phyloP scores from a whole-genome alignment of 768 basidiomycete genomes.

The Rossbeevera mucosa region DNA sequence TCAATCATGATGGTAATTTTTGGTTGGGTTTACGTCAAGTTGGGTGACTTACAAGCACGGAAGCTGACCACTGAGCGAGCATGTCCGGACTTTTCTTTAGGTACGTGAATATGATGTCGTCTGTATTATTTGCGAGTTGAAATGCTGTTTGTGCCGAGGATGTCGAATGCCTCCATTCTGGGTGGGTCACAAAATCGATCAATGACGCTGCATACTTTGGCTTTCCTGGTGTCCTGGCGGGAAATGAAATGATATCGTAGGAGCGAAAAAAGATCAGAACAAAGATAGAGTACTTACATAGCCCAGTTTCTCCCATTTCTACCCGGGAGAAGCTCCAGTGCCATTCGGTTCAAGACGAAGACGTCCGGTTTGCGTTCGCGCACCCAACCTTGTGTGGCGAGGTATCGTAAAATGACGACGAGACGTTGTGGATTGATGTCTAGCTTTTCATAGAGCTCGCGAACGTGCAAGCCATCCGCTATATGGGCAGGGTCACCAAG shows the following conservation, averaged over 20 bases:
- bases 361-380: no score
- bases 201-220: no score
- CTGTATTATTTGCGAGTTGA: not conserved
- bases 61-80: not conserved
- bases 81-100: not conserved
- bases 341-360: no score
- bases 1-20: not conserved
- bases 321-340: no score
- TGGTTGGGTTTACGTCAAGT: not conserved
- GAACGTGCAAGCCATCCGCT: not conserved
- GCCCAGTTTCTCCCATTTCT: no score
- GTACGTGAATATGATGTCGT: not conserved
- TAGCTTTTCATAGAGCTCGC: not conserved
- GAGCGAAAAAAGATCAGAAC: no score
- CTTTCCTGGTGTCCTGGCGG: no score
- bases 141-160: not conserved
- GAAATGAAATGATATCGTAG: no score
- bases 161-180: no score
- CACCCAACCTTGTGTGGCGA: not conserved
- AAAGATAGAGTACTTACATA: no score
- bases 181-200: no score
- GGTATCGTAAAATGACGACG: not conserved
- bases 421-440: not conserved
- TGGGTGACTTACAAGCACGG: no score
- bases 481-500: not conserved